Evolutionary conservation across 352 stramenopile species (phyloP).

Genomic region (Globisporangium nodosum): DNA sequence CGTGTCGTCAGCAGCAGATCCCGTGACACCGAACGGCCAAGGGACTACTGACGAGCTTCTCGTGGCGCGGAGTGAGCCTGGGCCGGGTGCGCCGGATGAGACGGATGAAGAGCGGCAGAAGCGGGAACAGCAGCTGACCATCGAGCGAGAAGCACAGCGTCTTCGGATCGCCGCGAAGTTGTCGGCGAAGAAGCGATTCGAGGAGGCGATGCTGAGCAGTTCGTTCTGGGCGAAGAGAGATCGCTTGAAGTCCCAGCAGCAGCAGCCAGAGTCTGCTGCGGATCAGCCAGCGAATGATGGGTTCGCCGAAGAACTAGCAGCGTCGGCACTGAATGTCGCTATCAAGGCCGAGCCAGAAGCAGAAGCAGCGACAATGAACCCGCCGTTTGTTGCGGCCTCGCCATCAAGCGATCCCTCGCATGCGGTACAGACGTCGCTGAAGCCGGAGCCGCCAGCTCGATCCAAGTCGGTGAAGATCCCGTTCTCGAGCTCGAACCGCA

Average conservation of each 20-base stretch:
- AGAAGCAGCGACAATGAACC: not conserved
- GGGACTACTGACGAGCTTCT: conserved; percentile 3
- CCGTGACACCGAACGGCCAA: conserved; percentile 8
- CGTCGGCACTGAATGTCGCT: not conserved
- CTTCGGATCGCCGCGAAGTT: conserved; percentile 59
- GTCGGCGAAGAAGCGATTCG: conserved; percentile 68
- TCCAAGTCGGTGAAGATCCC: conserved; percentile 7
- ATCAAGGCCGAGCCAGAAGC: not conserved
- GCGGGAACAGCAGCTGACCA: conserved; percentile 52
- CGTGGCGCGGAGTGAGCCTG: conserved; percentile 1
- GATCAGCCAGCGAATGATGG: not conserved
- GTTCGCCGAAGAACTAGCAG: not conserved
- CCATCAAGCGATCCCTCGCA: not conserved
- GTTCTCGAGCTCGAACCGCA: conserved; percentile 9
- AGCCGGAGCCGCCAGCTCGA: not conserved
- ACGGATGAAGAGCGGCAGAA: conserved; percentile 34
- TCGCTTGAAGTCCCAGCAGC: conserved; percentile 29
- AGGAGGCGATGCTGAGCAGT: conserved; percentile 67
- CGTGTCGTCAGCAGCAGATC: not conserved
- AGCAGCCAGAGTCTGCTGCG: not conserved
- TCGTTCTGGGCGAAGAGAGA: conserved; percentile 60
- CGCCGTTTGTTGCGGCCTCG: not conserved
- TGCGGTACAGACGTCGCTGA: not conserved
- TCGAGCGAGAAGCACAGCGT: conserved; percentile 56
- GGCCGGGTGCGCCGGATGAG: not conserved